These are phyloP conservation scores for Arachnopeziza araneosa DNA, from an alignment of 2,329 filamentous ascomycete species.

Conservation along the genomic window DNA sequence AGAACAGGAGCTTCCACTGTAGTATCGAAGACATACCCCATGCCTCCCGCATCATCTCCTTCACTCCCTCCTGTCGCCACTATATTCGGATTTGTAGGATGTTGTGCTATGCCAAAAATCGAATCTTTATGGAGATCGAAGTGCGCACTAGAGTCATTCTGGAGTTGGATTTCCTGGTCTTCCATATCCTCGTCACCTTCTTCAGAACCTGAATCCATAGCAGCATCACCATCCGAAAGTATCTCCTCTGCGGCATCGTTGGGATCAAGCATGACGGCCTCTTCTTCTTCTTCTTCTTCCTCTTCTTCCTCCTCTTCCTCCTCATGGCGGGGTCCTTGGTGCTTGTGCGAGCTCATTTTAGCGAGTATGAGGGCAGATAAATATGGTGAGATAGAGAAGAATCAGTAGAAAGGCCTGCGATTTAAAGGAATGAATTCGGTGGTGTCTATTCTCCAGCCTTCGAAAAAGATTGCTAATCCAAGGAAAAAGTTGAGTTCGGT, in stretches of 20 bases:
- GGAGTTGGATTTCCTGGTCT: conserved; percentile 64
- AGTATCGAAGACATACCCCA: conserved; percentile 80
- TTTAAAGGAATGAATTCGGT: not conserved
- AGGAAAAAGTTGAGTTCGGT: not conserved
- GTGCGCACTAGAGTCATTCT: conserved; percentile 91
- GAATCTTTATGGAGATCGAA: conserved; percentile 88
- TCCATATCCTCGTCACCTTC: conserved; percentile 43
- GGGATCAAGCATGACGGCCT: conserved; percentile 67
- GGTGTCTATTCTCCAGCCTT: not conserved
- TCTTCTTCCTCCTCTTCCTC: conserved; percentile 51
- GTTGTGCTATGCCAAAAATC: conserved; percentile 91
- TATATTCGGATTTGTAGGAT: conserved; percentile 71
- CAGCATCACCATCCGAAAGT: conserved; percentile 60
- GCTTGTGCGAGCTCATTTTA: not conserved
- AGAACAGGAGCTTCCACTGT: conserved; percentile 64
- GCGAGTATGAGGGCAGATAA: not conserved
- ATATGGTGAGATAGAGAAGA: not conserved
- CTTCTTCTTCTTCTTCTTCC: conserved; percentile 45
- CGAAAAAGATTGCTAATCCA: not conserved
- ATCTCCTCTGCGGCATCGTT: conserved; percentile 78
- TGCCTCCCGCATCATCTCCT: conserved; percentile 57
- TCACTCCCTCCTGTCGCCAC: conserved; percentile 80
- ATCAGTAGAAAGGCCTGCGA: not conserved
- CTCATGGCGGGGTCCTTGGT: not conserved
- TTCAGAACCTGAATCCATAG: conserved; percentile 74